Conservation (phyloP, 495 filamentous ascomycete species). For the Pyrenopolyporus hunteri region DNA sequence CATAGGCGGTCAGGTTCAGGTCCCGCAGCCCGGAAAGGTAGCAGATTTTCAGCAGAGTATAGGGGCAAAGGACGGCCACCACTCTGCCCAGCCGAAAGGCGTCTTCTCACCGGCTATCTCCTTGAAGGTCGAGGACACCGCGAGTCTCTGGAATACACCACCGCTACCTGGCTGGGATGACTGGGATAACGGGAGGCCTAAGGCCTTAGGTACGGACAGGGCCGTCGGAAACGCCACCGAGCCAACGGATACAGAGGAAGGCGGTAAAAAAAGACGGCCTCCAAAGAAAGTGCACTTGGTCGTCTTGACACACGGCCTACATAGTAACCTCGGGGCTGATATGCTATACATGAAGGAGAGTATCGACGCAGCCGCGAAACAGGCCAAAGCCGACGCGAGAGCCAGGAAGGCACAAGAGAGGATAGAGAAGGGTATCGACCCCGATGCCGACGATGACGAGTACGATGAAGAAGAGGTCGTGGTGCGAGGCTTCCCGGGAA, state of each 20-base stretch:
- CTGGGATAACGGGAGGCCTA: slow-evolving; percentile 27
- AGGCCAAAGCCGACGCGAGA: slow-evolving; percentile 66
- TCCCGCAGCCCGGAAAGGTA: slow-evolving; percentile 67
- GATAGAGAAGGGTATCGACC: slow-evolving; percentile 20
- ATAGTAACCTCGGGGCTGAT: slow-evolving; percentile 95
- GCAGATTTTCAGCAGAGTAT: slow-evolving; percentile 69
- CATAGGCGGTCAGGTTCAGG: slow-evolving; percentile 50
- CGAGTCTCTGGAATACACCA: slow-evolving; percentile 87
- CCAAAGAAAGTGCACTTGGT: slow-evolving; percentile 86
- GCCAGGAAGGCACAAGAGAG: slow-evolving; percentile 58
- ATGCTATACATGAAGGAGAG: slow-evolving; percentile 98
- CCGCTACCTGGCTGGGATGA: slow-evolving; percentile 71
- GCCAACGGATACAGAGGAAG: slow-evolving; percentile 16
- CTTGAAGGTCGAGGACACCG: slow-evolving; percentile 83
- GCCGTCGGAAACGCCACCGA: slow-evolving; percentile 10
- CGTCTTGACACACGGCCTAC: slow-evolving; percentile 89
- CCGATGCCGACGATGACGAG: slow-evolving; percentile 48
- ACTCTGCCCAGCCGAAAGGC: slow-evolving; percentile 66
- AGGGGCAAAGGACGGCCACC: slow-evolving; percentile 53
- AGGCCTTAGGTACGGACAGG: slow-evolving; percentile 36
- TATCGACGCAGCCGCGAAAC: slow-evolving; percentile 81
- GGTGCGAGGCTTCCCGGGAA: slow-evolving; percentile 89
- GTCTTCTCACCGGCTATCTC: slow-evolving; percentile 79
- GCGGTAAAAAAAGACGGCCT: slow-evolving; percentile 32
- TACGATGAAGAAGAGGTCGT: slow-evolving; percentile 85